Evolutionary conservation across 179 eudicot species (phyloP).

Genomic region (Actinidia chinensis): DNA sequence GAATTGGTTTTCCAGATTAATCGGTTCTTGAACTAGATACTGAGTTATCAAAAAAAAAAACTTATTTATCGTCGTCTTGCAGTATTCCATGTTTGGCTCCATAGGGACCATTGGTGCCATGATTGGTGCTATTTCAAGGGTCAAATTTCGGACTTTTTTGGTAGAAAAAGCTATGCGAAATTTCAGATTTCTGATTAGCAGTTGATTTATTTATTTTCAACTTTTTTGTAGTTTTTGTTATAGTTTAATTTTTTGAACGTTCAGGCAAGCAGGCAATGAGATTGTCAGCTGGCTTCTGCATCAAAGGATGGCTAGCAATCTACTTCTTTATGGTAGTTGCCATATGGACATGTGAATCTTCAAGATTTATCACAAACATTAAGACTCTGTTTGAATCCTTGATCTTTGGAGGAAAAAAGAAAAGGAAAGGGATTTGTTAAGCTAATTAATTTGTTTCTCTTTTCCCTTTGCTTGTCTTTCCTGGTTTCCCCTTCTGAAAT

Average conservation of each 20-base stretch:
- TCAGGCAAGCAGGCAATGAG: conserved; percentile 71
- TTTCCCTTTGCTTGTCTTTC: too few relatives aligned
- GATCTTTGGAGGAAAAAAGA: too few relatives aligned
- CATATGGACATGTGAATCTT: too few relatives aligned
- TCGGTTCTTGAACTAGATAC: not conserved
- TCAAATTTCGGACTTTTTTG: not conserved
- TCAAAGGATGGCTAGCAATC: conserved; percentile 77
- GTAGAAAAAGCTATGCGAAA: conserved; percentile 42
- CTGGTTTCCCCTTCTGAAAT: too few relatives aligned
- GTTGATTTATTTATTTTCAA: not conserved
- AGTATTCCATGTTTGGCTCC: conserved; percentile 56
- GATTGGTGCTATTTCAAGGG: conserved; percentile 47
- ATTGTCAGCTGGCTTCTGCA: conserved; percentile 64
- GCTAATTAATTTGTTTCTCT: too few relatives aligned
- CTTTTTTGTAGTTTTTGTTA: not conserved
- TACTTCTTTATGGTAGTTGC: conserved; percentile 57
- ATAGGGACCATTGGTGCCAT: conserved; percentile 44
- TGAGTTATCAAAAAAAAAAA: too few relatives aligned
- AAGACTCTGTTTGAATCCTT: too few relatives aligned
- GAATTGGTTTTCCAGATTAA: not conserved
- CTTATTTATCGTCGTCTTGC: conserved; percentile 10
- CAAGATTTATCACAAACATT: too few relatives aligned
- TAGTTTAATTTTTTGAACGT: not conserved
- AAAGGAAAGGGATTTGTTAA: too few relatives aligned
- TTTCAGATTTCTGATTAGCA: not conserved